Evolutionary conservation across 768 basidiomycete genomes (phyloP), one percentile per base, ranked within the genome.

Genomic region (Agaricus blazei): DNA sequence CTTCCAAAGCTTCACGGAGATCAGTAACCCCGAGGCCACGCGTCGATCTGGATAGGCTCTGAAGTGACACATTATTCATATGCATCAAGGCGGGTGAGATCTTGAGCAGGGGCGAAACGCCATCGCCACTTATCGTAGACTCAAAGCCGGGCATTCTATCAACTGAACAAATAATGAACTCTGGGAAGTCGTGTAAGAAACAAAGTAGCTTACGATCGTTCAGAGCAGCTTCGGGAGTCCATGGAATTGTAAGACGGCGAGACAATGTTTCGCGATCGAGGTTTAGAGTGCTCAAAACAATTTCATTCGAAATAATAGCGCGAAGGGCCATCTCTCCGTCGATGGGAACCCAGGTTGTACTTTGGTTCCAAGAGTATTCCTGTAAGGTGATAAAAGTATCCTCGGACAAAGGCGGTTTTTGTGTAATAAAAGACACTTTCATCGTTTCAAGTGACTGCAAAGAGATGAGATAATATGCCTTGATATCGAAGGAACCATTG

Each of bases 51-150:
- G 88, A 81, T 54, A 96, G 71, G 64, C 90, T 93, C 65, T 90
- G 89, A 54, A 93, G 75, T 5, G 94, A 96, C 34, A 91, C 75
- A 67, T 96, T 96, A 63, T 94, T 90, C 51, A 90, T 89, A 60
- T 90, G 86, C 90, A 94, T 96, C 58, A 96, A 73, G 14, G 87
- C 85, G 34, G 90, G 90, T 4, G 90, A 88, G 34, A 93, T 82
- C 65, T 84, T 90, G 51, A 91, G 78, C 42, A 93, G 77, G 2
- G 89, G 87, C 2, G 88, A 83, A 40, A 87, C 72, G 12, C 83
- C 83, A 60, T 92, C 88, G 53, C 81, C 81, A 24, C 87, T 77
- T 19, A 76, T 60, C 23, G 81, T 78, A 8, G 75, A 64, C 23
- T 91, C 84, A 57, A 79, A 82, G 11, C 68, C 69, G 11, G 74